Evolutionary conservation across 2,329 filamentous ascomycete genomes (phyloP).

Genomic region (Diaporthe velutina): DNA sequence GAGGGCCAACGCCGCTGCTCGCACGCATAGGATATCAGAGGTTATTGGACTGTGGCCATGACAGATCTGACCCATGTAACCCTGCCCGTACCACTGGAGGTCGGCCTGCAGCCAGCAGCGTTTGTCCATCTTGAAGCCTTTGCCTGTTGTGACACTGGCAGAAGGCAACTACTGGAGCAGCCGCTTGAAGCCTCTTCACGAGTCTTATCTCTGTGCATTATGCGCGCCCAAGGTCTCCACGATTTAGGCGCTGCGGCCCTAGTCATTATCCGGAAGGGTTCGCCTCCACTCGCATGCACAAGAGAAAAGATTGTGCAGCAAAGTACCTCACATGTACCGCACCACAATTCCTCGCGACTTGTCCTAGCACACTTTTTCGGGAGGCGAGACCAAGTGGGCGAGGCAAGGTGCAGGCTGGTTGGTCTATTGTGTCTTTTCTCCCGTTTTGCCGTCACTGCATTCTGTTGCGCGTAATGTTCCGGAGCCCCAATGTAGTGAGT

Average conservation of each 20-base stretch:
- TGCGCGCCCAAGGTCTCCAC: constrained; percentile 16
- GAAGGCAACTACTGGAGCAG: neutral
- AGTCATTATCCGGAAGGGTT: constrained; percentile 26
- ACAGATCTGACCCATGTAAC: neutral
- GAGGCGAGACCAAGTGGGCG: constrained; percentile 17
- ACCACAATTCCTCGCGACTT: constrained; percentile 11
- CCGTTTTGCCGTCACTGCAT: constrained; percentile 28
- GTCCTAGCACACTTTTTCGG: constrained; percentile 16
- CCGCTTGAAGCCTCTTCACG: constrained; percentile 14
- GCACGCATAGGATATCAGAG: neutral
- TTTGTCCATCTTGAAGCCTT: neutral
- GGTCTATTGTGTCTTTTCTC: constrained; percentile 13
- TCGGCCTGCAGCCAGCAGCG: neutral
- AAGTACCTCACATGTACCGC: constrained; percentile 34
- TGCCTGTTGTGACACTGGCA: neutral
- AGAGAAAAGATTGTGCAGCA: constrained; percentile 31
- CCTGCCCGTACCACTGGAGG: neutral
- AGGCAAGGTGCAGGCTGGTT: constrained; percentile 16
- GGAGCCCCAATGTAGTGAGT: constrained; percentile 10
- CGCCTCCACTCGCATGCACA: constrained; percentile 36
- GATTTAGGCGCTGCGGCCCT: constrained; percentile 31
- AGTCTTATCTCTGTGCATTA: constrained; percentile 21
- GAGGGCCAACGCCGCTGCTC: neutral
- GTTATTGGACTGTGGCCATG: neutral
- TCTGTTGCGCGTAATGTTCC: constrained; percentile 17